A percentile compares a stretch with the other conserved stretches of the same genome.
These are phyloP conservation scores for Aquilaria agallochum DNA, from an alignment of 441 rosid genomes.

Conservation along the genomic window DNA sequence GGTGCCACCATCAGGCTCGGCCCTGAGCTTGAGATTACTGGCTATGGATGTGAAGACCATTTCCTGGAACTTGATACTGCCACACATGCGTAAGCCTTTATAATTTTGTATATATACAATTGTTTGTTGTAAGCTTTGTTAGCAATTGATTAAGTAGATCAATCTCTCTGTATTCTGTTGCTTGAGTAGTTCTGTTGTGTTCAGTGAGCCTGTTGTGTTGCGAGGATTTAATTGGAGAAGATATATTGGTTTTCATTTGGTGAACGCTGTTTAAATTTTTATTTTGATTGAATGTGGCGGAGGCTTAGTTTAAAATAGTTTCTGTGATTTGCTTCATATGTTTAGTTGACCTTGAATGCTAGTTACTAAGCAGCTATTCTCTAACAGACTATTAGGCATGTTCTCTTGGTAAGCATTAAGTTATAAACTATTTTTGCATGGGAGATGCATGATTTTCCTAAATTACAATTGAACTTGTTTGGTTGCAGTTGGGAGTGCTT, in stretches of 20 bases:
- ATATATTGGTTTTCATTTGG: neutral
- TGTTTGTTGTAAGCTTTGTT: no score
- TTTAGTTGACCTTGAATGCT: no score
- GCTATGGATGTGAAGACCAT: conserved; percentile 98
- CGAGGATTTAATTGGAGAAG: no score
- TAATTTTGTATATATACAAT: no score
- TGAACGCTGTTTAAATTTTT: neutral
- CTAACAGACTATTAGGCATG: no score
- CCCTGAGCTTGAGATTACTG: conserved; percentile 95
- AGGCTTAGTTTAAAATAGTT: neutral
- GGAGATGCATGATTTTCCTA: conserved; percentile 1
- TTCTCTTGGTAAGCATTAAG: no score
- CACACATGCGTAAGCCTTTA: conserved; percentile 54
- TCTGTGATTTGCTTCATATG: neutral
- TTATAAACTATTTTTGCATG: neutral
- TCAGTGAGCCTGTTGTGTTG: neutral
- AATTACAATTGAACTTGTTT: conserved; percentile 6
- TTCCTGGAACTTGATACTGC: conserved; percentile 90
- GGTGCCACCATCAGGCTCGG: conserved; percentile 90
- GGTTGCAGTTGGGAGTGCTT: conserved; percentile 86
- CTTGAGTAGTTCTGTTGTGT: neutral
- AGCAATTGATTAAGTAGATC: no score
- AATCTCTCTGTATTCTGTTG: neutral
- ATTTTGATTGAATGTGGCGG: neutral
- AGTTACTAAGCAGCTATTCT: no score